Evolutionary conservation across 495 filamentous ascomycete genomes (phyloP).

Genomic region (Entonaema liquescens): DNA sequence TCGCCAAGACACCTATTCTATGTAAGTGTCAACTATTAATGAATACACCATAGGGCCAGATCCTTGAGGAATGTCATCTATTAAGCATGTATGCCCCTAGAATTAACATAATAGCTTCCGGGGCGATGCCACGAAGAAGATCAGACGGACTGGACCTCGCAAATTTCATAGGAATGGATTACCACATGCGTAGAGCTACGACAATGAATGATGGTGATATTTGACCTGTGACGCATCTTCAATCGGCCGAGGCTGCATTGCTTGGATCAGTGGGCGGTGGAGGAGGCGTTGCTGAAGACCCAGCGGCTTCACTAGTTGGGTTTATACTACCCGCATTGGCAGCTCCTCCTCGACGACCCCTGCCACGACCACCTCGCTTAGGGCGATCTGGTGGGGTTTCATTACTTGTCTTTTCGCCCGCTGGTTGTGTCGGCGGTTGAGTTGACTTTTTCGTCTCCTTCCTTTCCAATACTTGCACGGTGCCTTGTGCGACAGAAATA

Average conservation of each 20-base stretch:
- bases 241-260: slow-evolving; percentile 9
- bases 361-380: slow-evolving; percentile 36
- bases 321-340: slow-evolving; percentile 8
- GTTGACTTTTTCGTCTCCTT: slow-evolving; percentile 62
- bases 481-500: slow-evolving; percentile 80
- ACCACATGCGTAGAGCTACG: not conserved
- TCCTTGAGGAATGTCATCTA: not conserved
- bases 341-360: slow-evolving; percentile 34
- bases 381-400: slow-evolving; percentile 35
- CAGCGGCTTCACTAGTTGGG: slow-evolving; percentile 17
- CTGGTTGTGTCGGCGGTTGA: slow-evolving; percentile 23
- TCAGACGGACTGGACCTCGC: not conserved
- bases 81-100: not conserved
- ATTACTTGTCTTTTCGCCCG: slow-evolving; percentile 19
- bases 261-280: slow-evolving; percentile 6
- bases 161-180: not conserved
- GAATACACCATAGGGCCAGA: not conserved
- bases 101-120: not conserved
- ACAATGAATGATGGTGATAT: not conserved
- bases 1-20: not conserved
- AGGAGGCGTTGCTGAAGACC: slow-evolving; percentile 8
- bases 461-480: slow-evolving; percentile 84
- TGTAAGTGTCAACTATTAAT: not conserved
- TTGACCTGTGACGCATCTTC: not conserved
- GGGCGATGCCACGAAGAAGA: not conserved